phyloP scores from a whole-genome alignment of 805 yeast genomes.

The Barnettozyma botsteinii region DNA sequence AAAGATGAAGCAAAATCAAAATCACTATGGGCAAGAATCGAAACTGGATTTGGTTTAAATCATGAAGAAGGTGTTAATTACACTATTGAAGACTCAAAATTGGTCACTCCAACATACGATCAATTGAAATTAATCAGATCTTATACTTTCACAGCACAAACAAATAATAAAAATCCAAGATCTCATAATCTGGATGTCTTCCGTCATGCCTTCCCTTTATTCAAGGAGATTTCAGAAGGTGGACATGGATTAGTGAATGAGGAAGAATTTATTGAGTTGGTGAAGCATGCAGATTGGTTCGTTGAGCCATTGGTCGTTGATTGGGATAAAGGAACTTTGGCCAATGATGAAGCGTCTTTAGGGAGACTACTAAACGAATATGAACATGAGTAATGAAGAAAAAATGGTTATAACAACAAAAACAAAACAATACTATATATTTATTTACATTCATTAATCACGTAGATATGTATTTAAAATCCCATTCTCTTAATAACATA shows the following conservation, averaged over 20 bases:
- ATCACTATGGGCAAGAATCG: constrained; percentile 17
- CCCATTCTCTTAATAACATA: constrained; percentile 87
- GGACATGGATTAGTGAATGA: constrained; percentile 8
- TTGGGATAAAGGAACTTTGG: constrained; percentile 54
- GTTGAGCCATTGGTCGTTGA: constrained; percentile 51
- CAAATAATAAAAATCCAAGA: constrained; percentile 5
- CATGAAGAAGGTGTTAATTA: constrained; percentile 3
- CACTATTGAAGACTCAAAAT: not conserved
- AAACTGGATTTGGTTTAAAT: constrained; percentile 16
- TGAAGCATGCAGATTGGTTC: constrained; percentile 19
- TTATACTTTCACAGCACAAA: constrained; percentile 10
- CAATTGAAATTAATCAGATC: constrained; percentile 20
- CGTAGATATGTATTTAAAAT: constrained; percentile 19
- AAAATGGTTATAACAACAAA: too few relatives aligned
- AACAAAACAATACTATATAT: too few relatives aligned
- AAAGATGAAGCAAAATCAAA: constrained; percentile 1
- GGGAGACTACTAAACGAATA: constrained; percentile 21
- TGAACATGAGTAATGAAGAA: too few relatives aligned
- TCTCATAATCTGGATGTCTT: constrained; percentile 11
- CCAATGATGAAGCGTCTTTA: constrained; percentile 41
- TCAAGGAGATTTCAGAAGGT: constrained; percentile 4
- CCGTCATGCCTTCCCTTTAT: constrained; percentile 18
- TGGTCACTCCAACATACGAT: constrained; percentile 22
- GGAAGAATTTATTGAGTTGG: constrained; percentile 12
- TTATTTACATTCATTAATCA: too few relatives aligned